Evolutionary conservation across 2,329 filamentous ascomycete species (phyloP).

Genomic region (Trematosphaeria pertusa): DNA sequence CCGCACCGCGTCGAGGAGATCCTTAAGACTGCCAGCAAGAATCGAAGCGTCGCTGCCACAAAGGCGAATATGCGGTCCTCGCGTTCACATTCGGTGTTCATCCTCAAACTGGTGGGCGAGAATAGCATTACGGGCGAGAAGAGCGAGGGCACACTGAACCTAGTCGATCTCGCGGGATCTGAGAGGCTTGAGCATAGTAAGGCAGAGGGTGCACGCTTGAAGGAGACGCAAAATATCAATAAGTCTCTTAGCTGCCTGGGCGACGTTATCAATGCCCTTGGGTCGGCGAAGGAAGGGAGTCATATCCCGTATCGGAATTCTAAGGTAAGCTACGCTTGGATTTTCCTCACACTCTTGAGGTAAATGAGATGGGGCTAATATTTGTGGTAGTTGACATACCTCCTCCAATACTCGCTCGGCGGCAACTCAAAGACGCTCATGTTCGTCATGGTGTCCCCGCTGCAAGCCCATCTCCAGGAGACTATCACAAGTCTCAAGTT

Average conservation of each 20-base stretch:
- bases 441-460: conserved; percentile 97
- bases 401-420: conserved; percentile 92
- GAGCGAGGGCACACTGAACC: conserved; percentile 91
- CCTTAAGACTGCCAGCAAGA: conserved; percentile 79
- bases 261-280: conserved; percentile 94
- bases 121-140: conserved; percentile 81
- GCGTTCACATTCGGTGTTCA: conserved; percentile 94
- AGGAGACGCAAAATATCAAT: conserved; percentile 98
- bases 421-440: conserved; percentile 98
- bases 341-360: too few relatives aligned
- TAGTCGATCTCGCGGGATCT: conserved; percentile 93
- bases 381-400: conserved; percentile 88
- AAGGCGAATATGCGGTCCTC: conserved; percentile 96
- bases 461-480: conserved; percentile 89
- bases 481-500: conserved; percentile 95
- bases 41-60: conserved; percentile 93
- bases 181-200: conserved; percentile 88
- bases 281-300: conserved; percentile 74
- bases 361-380: too few relatives aligned
- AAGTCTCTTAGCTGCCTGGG: conserved; percentile 89
- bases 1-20: conserved; percentile 81
- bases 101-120: conserved; percentile 71
- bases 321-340: too few relatives aligned
- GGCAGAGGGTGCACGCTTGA: conserved; percentile 84
- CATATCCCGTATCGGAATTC: conserved; percentile 96